Conservation (phyloP, 805 yeast genomes). For the Wickerhamomyces pijperi region DNA sequence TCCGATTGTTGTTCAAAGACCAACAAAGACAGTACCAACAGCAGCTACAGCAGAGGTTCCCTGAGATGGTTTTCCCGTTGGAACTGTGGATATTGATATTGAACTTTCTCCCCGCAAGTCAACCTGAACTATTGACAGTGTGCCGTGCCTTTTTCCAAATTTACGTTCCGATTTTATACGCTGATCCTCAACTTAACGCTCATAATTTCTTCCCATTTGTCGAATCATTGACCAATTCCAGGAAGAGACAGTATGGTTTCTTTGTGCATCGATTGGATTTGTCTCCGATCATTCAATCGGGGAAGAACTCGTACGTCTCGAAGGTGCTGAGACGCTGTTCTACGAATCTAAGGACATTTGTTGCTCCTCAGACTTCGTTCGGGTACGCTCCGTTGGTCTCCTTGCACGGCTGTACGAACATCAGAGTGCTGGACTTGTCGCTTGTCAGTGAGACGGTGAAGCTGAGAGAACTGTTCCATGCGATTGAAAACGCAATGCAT, state of each 20-base stretch:
- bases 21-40: background rate
- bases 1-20: slow-evolving; percentile 1
- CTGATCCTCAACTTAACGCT: slow-evolving; percentile 49
- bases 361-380: slow-evolving; percentile 92
- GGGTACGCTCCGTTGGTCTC: slow-evolving; percentile 86
- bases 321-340: slow-evolving; percentile 72
- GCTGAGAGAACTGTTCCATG: slow-evolving; percentile 63
- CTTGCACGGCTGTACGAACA: slow-evolving; percentile 53
- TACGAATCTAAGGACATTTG: slow-evolving; percentile 48
- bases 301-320: slow-evolving; percentile 85
- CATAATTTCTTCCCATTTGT: slow-evolving; percentile 66
- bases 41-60: slow-evolving; percentile 10
- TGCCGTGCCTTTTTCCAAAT: slow-evolving; percentile 48
- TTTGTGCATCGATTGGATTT: slow-evolving; percentile 61
- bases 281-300: slow-evolving; percentile 74
- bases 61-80: slow-evolving; percentile 17
- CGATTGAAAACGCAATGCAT: slow-evolving; percentile 50
- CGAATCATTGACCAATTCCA: slow-evolving; percentile 40
- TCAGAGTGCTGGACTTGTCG: slow-evolving; percentile 64
- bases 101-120: slow-evolving; percentile 21
- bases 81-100: slow-evolving; percentile 10
- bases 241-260: slow-evolving; percentile 39
- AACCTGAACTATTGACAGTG: slow-evolving; percentile 45
- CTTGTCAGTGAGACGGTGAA: slow-evolving; percentile 87
- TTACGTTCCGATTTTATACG: slow-evolving; percentile 56